Conservation (phyloP, 192 early-diverging fungal genomes). For the Entomortierella beljakovae region DNA sequence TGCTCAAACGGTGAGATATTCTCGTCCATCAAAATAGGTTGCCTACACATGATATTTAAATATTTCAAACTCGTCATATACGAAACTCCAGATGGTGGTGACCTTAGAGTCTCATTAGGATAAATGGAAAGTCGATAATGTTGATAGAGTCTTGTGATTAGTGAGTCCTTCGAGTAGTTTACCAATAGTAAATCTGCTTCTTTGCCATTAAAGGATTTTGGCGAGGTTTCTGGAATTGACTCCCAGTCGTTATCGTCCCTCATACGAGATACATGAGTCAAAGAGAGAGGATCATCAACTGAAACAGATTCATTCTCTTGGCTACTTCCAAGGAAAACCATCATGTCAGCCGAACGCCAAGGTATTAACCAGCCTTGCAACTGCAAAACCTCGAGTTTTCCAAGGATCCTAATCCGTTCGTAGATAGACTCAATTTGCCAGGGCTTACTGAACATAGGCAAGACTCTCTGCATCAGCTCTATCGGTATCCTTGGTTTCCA, state of each 20-base stretch:
- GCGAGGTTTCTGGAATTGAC: no score
- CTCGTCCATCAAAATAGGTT: not conserved
- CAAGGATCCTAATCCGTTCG: constrained; percentile 4
- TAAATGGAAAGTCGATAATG: not conserved
- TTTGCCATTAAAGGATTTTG: not conserved
- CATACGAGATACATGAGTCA: not conserved
- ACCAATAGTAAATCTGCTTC: not conserved
- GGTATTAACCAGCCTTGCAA: constrained; percentile 13
- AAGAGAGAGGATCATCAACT: not conserved
- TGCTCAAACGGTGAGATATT: not conserved
- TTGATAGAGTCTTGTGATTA: not conserved
- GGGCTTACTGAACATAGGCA: constrained; percentile 1
- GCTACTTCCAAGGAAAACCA: constrained; percentile 9
- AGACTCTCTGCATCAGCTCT: not conserved
- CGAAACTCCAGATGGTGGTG: no score
- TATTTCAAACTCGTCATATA: not conserved
- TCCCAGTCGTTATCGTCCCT: not conserved
- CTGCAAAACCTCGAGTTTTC: constrained; percentile 5
- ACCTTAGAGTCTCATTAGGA: not conserved
- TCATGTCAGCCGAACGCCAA: constrained; percentile 11
- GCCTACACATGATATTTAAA: not conserved
- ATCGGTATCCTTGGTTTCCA: not conserved
- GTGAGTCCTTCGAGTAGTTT: not conserved
- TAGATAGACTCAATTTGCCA: constrained; percentile 26
- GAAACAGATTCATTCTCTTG: not conserved